Conservation (phyloP, 306 rosid species). For the Trifolium repens region DNA sequence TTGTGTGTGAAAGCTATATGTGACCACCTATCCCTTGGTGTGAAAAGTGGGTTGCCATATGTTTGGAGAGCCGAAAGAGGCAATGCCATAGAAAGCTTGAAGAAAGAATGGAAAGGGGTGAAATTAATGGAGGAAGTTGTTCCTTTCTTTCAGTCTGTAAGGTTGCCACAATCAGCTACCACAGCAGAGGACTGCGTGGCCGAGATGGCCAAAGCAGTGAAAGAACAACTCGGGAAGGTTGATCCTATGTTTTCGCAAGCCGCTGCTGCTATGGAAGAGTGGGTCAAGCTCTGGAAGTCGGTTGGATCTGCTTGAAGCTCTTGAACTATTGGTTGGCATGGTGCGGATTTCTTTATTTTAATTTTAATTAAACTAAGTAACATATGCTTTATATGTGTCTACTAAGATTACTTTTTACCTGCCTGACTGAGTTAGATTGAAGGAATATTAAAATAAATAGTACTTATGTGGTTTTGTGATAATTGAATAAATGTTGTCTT, state of each 20-base stretch:
- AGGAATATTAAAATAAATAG: constrained; percentile 43
- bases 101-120: constrained; percentile 99
- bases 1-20: constrained; percentile 86
- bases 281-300: constrained; percentile 87
- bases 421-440: constrained; percentile 37
- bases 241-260: constrained; percentile 76
- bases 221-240: constrained; percentile 76
- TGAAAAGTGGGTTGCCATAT: constrained; percentile 90
- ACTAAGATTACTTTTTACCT: constrained; percentile 34
- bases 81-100: constrained; percentile 81
- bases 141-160: constrained; percentile 90
- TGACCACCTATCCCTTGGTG: constrained; percentile 83
- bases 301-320: constrained; percentile 55
- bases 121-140: constrained; percentile 93
- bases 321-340: constrained; percentile 19
- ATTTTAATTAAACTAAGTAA: constrained; percentile 31
- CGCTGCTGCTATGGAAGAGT: constrained; percentile 83
- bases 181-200: constrained; percentile 78
- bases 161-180: constrained; percentile 63
- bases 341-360: constrained; percentile 37
- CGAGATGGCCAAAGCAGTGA: constrained; percentile 75
- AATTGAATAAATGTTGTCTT: constrained; percentile 40
- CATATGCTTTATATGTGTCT: constrained; percentile 34
- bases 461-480: constrained; percentile 17
- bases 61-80: constrained; percentile 93